A percentile compares a stretch with the other conserved stretches of the same genome.
Conservation (phyloP, 192 early-diverging fungal species). For the Backusella mclennaniae region DNA sequence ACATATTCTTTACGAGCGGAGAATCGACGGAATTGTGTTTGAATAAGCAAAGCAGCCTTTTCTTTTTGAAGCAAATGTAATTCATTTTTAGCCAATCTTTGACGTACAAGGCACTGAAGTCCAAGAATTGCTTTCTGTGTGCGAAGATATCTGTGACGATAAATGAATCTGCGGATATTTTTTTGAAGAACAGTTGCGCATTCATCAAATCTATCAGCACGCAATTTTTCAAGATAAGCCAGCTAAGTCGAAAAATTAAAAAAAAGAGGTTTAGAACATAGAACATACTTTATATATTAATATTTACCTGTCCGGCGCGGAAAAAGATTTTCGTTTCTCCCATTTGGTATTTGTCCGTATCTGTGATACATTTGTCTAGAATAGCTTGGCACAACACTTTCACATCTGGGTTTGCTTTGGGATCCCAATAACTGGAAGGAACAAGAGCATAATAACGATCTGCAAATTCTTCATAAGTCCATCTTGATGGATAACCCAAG, state of each 20-base stretch:
- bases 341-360: slow-evolving; percentile 87
- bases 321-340: slow-evolving; percentile 98
- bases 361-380: slow-evolving; percentile 64
- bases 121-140: slow-evolving; percentile 56
- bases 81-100: slow-evolving; percentile 51
- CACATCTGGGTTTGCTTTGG: slow-evolving; percentile 42
- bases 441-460: slow-evolving; percentile 76
- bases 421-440: slow-evolving; percentile 49
- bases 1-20: slow-evolving; percentile 52
- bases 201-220: slow-evolving; percentile 75
- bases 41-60: slow-evolving; percentile 71
- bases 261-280: neutral
- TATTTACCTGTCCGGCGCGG: slow-evolving; percentile 80
- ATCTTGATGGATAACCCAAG: slow-evolving; percentile 93
- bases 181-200: slow-evolving; percentile 90
- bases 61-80: slow-evolving; percentile 56
- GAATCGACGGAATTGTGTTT: slow-evolving; percentile 68
- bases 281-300: neutral
- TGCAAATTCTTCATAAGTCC: slow-evolving; percentile 88
- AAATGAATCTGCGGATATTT: slow-evolving; percentile 73
- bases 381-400: slow-evolving; percentile 58
- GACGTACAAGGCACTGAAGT: slow-evolving; percentile 69
- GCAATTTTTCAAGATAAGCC: slow-evolving; percentile 85
- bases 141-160: slow-evolving; percentile 57
- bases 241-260: slow-evolving; percentile 37